These are phyloP conservation scores for Xylaria curta DNA, from an alignment of 495 filamentous ascomycete genomes.

Conservation along the genomic window DNA sequence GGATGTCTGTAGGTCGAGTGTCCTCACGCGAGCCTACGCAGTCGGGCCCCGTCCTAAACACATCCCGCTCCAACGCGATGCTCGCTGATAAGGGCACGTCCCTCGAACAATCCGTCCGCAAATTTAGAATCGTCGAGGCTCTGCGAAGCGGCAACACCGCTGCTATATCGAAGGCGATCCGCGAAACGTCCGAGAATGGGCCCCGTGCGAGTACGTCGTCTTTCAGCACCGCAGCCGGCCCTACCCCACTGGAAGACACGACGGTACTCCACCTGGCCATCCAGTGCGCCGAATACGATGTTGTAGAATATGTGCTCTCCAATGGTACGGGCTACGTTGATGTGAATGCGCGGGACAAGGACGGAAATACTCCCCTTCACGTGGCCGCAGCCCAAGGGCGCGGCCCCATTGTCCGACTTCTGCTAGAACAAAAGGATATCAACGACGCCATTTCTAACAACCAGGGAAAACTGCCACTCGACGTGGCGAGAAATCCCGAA, in stretches of 20 bases:
- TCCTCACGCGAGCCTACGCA: conserved; percentile 39
- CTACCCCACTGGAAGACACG: conserved; percentile 71
- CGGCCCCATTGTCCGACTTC: conserved; percentile 74
- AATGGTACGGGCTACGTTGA: conserved; percentile 70
- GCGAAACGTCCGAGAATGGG: conserved; percentile 63
- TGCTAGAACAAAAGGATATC: conserved; percentile 79
- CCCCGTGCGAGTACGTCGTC: conserved; percentile 61
- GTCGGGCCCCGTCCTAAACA: conserved; percentile 29
- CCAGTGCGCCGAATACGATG: conserved; percentile 94
- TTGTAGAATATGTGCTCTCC: conserved; percentile 93
- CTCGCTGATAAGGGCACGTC: conserved; percentile 56
- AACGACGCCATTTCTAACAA: conserved; percentile 94
- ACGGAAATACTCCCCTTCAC: conserved; percentile 93
- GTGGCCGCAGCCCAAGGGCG: conserved; percentile 84
- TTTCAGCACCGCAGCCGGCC: conserved; percentile 48
- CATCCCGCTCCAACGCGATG: conserved; percentile 38
- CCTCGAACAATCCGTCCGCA: conserved; percentile 91
- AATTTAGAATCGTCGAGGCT: conserved; percentile 92
- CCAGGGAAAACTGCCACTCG: conserved; percentile 83
- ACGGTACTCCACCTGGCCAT: conserved; percentile 91
- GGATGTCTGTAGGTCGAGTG: conserved; percentile 51
- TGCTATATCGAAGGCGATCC: conserved; percentile 86
- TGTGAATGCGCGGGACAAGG: conserved; percentile 86
- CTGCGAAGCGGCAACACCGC: conserved; percentile 88
- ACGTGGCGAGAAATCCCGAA: conserved; percentile 86